These are phyloP conservation scores for Suillus brevipes DNA, from an alignment of 768 basidiomycete genomes.

Conservation along the genomic window DNA sequence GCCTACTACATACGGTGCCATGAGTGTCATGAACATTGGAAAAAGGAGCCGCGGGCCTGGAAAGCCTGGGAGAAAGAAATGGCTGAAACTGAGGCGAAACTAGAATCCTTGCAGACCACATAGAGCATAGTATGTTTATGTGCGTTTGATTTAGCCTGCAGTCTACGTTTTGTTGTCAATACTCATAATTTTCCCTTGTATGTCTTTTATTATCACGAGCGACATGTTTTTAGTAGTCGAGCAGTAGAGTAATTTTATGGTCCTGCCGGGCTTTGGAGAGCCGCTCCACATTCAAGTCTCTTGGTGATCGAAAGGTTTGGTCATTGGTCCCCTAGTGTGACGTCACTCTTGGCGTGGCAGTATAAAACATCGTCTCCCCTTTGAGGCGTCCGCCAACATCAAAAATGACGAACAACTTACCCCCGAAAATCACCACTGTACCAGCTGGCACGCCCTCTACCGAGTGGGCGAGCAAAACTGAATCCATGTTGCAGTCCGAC, in stretches of 20 bases:
- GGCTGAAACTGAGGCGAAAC: conserved; percentile 35
- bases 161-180: not conserved
- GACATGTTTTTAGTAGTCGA: not conserved
- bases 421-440: conserved; percentile 20
- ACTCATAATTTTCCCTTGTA: not conserved
- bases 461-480: conserved; percentile 17
- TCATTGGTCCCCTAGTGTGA: not conserved
- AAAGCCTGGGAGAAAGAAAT: conserved; percentile 47
- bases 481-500: conserved; percentile 19
- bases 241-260: not conserved
- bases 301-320: not conserved
- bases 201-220: not conserved
- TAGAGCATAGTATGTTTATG: not conserved
- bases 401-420: conserved; percentile 3
- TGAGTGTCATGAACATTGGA: conserved; percentile 44
- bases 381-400: not conserved
- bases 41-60: conserved; percentile 37
- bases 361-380: not conserved
- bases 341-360: not conserved
- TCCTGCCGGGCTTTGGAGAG: not conserved
- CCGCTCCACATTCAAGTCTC: not conserved
- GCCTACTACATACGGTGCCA: conserved; percentile 54
- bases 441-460: conserved; percentile 20
- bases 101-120: conserved; percentile 18
- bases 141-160: not conserved